Evolutionary conservation across 352 stramenopile genomes (phyloP), one percentile per base, ranked within the genome.

Genomic region (Aphanomyces euteiches): DNA sequence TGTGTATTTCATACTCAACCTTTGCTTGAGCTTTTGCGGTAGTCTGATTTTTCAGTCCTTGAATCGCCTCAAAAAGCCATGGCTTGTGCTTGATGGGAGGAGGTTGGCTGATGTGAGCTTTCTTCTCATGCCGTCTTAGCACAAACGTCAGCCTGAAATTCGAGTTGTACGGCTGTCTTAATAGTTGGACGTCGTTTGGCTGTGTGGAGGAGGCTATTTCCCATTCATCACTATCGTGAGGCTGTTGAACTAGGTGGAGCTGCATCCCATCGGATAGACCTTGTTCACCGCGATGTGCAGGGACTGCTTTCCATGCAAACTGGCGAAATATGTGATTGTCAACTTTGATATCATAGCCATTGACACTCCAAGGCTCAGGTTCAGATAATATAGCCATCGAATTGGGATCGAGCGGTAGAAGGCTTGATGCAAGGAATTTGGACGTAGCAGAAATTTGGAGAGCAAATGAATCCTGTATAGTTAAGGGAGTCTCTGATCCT

Each of bases 41-140:
- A 28, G 43, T 37, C 37, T 61, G 54, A 13, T 39, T 37, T 61
- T 61, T 61, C 15, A 61, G 34, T 7, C 8, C 37, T 15, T 19
- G 28, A 10, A 61, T 41, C 28, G 54, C 54, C 43, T 61, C 54
- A 12, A 39, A 17, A 13, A 61, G 21, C 54, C 54, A 61, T n/a
- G 54, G 54, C 34, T 61, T 61, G 54, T 37, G 54, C 34, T 17
- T 37, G 28, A 40, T 37, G 7, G 54, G n/a, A 12, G n/a, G 54
- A 12, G 36, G 19, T 39, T 6, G 50, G 2, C 28, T 28, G 28
- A 28, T 28, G 28, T 28, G 28, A 28, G 28, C 28, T 28, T 28
- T 28, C 28, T 28, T 39, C 6, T 41, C 54, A 17, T 61, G 54
- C 34, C 39, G 19, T 39, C 43, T 61, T 7, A 61, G 28, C 5